Conservation (phyloP, 768 basidiomycete species). For the Ephemerocybe angulata region DNA sequence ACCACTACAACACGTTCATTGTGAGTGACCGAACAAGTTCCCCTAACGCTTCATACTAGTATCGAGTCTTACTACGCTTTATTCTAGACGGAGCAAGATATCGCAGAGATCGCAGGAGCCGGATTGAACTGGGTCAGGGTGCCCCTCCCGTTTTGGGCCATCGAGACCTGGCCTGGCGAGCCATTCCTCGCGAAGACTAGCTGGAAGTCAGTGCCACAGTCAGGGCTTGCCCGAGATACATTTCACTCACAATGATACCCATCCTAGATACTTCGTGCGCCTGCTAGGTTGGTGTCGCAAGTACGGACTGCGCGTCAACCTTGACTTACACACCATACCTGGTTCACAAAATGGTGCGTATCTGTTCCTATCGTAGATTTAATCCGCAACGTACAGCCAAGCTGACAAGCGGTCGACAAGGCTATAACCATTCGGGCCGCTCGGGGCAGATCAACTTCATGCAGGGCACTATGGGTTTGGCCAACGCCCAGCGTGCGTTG, state of each 20-base stretch:
- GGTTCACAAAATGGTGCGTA: conserved; percentile 68
- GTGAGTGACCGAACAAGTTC: conserved; percentile 37
- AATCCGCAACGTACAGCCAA: background rate
- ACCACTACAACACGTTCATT: conserved; percentile 84
- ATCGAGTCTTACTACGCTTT: background rate
- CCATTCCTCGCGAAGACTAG: conserved; percentile 72
- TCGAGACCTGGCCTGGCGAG: conserved; percentile 67
- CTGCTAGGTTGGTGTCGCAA: conserved; percentile 78
- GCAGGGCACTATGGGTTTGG: conserved; percentile 77
- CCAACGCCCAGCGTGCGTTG: conserved; percentile 78
- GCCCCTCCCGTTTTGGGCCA: conserved; percentile 84
- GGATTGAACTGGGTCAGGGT: conserved; percentile 85
- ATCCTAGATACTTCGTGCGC: conserved; percentile 65
- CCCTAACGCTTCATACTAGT: background rate
- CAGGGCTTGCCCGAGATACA: background rate
- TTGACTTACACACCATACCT: conserved; percentile 79
- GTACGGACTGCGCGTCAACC: conserved; percentile 76
- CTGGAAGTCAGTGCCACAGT: conserved; percentile 56
- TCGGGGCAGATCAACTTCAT: conserved; percentile 63
- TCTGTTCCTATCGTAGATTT: background rate
- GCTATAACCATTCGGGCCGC: conserved; percentile 62
- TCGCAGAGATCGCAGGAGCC: conserved; percentile 87
- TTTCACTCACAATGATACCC: background rate
- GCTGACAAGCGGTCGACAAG: conserved; percentile 19
- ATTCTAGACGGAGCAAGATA: conserved; percentile 79